phyloP scores from a whole-genome alignment of 2,329 filamentous ascomycete genomes.

The Neofusicoccum parvum region DNA sequence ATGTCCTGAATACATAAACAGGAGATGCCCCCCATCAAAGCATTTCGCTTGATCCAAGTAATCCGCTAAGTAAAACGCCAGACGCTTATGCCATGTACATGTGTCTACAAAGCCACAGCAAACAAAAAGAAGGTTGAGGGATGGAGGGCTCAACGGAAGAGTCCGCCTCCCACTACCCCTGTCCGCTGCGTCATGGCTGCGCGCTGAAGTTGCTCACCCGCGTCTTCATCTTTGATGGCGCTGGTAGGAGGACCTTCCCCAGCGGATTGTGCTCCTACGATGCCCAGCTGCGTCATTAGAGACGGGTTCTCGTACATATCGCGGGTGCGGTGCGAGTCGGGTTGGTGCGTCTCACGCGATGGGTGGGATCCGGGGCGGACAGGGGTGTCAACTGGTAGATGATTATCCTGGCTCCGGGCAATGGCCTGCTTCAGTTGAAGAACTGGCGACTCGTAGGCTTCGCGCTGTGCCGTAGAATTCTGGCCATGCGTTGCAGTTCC shows the following conservation, averaged over 20 bases:
- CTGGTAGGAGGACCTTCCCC: background rate
- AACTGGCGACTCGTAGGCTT: slow-evolving; percentile 40
- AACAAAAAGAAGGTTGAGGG: background rate
- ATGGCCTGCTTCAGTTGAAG: slow-evolving; percentile 37
- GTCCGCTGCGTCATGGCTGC: slow-evolving; percentile 12
- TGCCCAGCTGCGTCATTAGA: slow-evolving; percentile 8
- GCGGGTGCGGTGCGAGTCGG: background rate
- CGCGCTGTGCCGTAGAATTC: slow-evolving; percentile 25
- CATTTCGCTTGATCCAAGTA: too few species aligned
- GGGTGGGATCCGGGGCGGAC: background rate
- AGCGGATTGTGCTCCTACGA: background rate
- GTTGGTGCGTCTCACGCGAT: background rate
- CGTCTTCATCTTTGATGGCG: slow-evolving; percentile 17
- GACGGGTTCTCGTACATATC: slow-evolving; percentile 13
- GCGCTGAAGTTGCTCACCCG: slow-evolving; percentile 18
- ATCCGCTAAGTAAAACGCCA: background rate
- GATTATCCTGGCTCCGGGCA: background rate
- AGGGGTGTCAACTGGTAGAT: background rate
- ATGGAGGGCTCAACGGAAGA: slow-evolving; percentile 12
- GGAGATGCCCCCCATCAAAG: too few species aligned
- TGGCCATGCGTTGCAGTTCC: slow-evolving; percentile 28
- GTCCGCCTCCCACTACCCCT: slow-evolving; percentile 9
- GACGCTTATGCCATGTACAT: slow-evolving; percentile 7
- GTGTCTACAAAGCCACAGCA: background rate
- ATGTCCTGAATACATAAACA: background rate